Evolutionary conservation across 176 grass and related monocot genomes (phyloP), one percentile per base, ranked within the genome.

Genomic region (Bromus sterilis): DNA sequence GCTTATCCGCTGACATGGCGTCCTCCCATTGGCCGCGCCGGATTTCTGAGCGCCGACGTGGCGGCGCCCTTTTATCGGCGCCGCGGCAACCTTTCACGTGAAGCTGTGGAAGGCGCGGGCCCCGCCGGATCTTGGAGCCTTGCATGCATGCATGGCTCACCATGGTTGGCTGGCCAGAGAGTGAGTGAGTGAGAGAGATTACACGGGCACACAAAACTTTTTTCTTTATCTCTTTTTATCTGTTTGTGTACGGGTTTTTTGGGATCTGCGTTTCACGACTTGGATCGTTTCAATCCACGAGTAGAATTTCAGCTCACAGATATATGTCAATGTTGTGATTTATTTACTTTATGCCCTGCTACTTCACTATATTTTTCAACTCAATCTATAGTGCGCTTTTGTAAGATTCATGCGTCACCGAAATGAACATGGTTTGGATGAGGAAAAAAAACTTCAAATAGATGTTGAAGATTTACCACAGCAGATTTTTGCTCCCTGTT

Each of bases 1-100:
- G 53, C 83, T 89, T 89, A 89, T 89, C 88, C 7, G 78, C 88
- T 78, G 83, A 86, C 83, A 49, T 78, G 88, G 78, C 9, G 43
- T 2, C 12, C 4, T 48, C 56, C 74, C 78, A 89, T 82, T 89
- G 83, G 88, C 35, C 6, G 1, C 5, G 23, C 63, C 6, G 65
- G 88, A 89, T 89, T 82, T 82, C 73, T 82, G 57, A 2, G 1
- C 26, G 42, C 65, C 74, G 10, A 82, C 83, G 88, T 85, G 83
- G 88, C 73, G 4, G 24, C 4, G 73, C 23, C 7, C 82, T 71
- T 89, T 87, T 77, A 85, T 85, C 83, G 40, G 31, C 35, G 4
- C 18, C 46, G 46, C 16, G 23, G 33, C 40, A 13, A 72, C 78
- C 83, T 89, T 85, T 39, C 87, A 85, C 64, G 78, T 82, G 83